A percentile compares a stretch with the other conserved stretches of the same genome.
Evolutionary conservation across 768 basidiomycete species (phyloP).

Genomic region (Harrya chromipes): DNA sequence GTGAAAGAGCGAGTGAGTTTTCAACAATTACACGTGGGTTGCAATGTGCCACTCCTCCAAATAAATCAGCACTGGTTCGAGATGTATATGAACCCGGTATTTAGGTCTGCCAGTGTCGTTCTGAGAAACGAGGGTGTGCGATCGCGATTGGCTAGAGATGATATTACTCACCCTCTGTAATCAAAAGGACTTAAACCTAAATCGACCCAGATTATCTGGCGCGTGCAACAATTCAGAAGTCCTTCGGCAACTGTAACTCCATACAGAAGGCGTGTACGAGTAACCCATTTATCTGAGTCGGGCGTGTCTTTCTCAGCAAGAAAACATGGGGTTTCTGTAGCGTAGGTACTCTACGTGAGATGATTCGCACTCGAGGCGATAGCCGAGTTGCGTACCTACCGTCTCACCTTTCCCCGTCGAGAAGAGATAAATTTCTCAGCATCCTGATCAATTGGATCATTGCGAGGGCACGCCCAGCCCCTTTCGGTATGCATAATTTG

Average conservation of each 20-base stretch:
- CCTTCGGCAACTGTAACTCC: background rate
- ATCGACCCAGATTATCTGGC: background rate
- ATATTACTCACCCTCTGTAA: background rate
- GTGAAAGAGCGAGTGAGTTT: background rate
- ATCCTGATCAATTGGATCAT: background rate
- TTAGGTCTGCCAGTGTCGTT: background rate
- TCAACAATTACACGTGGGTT: background rate
- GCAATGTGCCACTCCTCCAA: background rate
- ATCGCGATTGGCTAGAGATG: background rate
- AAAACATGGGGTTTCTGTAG: background rate
- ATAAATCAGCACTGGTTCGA: background rate
- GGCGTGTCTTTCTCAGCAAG: background rate
- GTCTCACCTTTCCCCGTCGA: background rate
- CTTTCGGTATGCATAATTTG: background rate
- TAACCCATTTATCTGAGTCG: background rate
- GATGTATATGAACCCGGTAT: background rate
- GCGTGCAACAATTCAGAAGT: slow-evolving; percentile 2
- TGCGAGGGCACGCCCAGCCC: background rate
- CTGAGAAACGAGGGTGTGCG: background rate
- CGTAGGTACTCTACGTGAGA: background rate
- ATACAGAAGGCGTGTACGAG: background rate
- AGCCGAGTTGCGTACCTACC: background rate
- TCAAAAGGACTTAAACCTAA: background rate
- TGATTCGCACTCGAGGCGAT: background rate
- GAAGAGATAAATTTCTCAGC: background rate